These are phyloP conservation scores for Mycena amicta DNA, from an alignment of 768 basidiomycete species.

Conservation along the genomic window DNA sequence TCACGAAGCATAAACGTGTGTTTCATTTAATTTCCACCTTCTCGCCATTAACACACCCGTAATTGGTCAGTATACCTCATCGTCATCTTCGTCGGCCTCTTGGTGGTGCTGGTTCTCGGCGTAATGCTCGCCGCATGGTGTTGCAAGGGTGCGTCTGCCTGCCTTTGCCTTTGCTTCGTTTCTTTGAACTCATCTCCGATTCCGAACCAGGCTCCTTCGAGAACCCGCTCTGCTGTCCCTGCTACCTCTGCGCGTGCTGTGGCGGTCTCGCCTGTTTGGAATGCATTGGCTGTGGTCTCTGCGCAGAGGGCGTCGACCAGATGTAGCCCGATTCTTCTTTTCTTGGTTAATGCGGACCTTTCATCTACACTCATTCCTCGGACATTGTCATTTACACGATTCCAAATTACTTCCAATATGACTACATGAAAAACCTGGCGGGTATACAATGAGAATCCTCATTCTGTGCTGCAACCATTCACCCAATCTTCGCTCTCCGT, in stretches of 20 bases:
- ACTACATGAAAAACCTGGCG: too few relatives aligned
- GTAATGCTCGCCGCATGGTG: constrained; percentile 69
- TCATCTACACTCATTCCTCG: too few relatives aligned
- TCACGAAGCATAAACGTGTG: constrained; percentile 47
- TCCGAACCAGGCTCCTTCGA: constrained; percentile 48
- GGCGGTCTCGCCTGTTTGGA: constrained; percentile 71
- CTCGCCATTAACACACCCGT: not conserved
- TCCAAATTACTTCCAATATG: too few relatives aligned
- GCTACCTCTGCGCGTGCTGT: constrained; percentile 73
- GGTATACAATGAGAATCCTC: too few relatives aligned
- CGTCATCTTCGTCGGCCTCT: constrained; percentile 63
- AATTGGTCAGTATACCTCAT: constrained; percentile 58
- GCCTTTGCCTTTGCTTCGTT: not conserved
- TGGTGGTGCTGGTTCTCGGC: constrained; percentile 54
- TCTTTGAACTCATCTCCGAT: not conserved
- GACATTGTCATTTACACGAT: too few relatives aligned
- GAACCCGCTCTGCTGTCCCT: constrained; percentile 70
- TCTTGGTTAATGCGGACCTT: too few relatives aligned
- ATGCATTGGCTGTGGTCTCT: constrained; percentile 70
- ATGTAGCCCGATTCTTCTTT: too few relatives aligned
- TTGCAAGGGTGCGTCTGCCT: constrained; percentile 48
- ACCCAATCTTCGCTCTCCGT: too few relatives aligned
- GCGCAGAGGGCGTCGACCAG: constrained; percentile 51
- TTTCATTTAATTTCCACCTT: constrained; percentile 6
- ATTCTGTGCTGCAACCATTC: too few relatives aligned